Conservation (phyloP, 2,329 filamentous ascomycete species). For the Pestalotiopsis sp. region DNA sequence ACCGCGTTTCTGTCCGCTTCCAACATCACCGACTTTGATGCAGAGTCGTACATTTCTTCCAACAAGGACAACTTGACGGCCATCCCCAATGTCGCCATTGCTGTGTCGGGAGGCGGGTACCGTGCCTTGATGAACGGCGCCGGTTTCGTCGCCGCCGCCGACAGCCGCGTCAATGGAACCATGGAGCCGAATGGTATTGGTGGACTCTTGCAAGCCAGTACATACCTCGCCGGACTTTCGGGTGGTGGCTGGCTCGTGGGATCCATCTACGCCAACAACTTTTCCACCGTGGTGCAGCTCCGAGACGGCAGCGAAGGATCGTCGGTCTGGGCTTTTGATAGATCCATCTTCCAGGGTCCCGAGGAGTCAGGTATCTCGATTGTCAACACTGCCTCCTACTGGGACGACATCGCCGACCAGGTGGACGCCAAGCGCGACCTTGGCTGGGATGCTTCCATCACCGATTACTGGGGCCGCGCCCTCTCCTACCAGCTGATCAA, state of each 20-base stretch:
- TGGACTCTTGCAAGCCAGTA: constrained; percentile 69
- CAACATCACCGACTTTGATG: constrained; percentile 71
- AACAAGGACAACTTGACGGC: constrained; percentile 66
- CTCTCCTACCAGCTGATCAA: constrained; percentile 75
- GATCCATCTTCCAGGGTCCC: constrained; percentile 39
- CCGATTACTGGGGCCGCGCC: constrained; percentile 75
- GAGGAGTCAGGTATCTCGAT: constrained; percentile 29
- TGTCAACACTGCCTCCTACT: constrained; percentile 55
- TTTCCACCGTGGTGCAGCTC: constrained; percentile 59
- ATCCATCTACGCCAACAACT: constrained; percentile 76
- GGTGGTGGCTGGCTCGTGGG: constrained; percentile 79
- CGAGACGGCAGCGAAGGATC: constrained; percentile 32
- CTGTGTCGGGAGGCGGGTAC: constrained; percentile 73
- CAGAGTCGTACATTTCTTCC: constrained; percentile 65
- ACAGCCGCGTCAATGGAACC: constrained; percentile 63
- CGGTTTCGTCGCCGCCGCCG: constrained; percentile 70
- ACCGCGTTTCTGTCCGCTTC: constrained; percentile 71
- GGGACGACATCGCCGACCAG: constrained; percentile 56
- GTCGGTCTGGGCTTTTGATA: constrained; percentile 38
- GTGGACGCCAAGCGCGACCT: constrained; percentile 66
- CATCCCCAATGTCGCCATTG: constrained; percentile 59
- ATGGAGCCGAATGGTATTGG: constrained; percentile 65
- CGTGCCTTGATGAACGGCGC: constrained; percentile 72
- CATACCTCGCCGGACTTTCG: constrained; percentile 74
- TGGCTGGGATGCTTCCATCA: constrained; percentile 67